Evolutionary conservation across 495 filamentous ascomycete species (phyloP).

Genomic region (Lophium mytilinum): DNA sequence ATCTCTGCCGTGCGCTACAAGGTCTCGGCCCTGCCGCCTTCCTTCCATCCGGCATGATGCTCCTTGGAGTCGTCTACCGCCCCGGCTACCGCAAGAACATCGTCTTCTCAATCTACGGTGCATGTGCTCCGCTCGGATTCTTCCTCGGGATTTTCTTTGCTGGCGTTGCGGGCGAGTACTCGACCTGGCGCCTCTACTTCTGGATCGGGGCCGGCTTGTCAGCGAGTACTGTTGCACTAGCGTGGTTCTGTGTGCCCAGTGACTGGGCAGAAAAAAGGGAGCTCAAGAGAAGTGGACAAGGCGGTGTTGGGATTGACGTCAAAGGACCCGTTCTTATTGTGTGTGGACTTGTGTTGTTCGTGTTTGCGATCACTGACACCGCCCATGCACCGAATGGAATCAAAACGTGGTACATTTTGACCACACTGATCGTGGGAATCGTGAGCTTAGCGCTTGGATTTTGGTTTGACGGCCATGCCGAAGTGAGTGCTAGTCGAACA

Average conservation of each 20-base stretch:
- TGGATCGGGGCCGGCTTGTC: slow-evolving; percentile 59
- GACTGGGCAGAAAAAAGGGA: slow-evolving; percentile 47
- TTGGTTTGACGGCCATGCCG: too few relatives aligned
- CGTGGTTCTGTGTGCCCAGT: slow-evolving; percentile 58
- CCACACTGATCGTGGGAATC: slow-evolving; percentile 51
- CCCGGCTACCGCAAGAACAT: slow-evolving; percentile 82
- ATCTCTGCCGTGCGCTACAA: slow-evolving; percentile 67
- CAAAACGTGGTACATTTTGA: slow-evolving; percentile 62
- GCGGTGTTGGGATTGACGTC: slow-evolving; percentile 60
- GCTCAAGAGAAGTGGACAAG: background rate
- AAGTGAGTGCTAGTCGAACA: slow-evolving; percentile 40
- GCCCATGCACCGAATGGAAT: slow-evolving; percentile 62
- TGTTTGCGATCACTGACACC: slow-evolving; percentile 72
- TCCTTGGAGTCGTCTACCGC: slow-evolving; percentile 72
- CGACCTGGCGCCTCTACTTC: slow-evolving; percentile 72
- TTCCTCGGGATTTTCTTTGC: slow-evolving; percentile 77
- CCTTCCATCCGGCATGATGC: slow-evolving; percentile 67
- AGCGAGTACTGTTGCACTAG: slow-evolving; percentile 42
- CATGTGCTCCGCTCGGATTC: slow-evolving; percentile 69
- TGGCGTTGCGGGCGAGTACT: slow-evolving; percentile 56
- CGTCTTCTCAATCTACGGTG: slow-evolving; percentile 74
- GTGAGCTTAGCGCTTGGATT: too few relatives aligned
- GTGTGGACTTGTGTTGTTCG: slow-evolving; percentile 58
- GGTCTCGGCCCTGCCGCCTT: slow-evolving; percentile 74
- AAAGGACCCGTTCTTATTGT: slow-evolving; percentile 56